Evolutionary conservation across 768 basidiomycete species (phyloP).

Genomic region (Asterophora lycoperdoides): DNA sequence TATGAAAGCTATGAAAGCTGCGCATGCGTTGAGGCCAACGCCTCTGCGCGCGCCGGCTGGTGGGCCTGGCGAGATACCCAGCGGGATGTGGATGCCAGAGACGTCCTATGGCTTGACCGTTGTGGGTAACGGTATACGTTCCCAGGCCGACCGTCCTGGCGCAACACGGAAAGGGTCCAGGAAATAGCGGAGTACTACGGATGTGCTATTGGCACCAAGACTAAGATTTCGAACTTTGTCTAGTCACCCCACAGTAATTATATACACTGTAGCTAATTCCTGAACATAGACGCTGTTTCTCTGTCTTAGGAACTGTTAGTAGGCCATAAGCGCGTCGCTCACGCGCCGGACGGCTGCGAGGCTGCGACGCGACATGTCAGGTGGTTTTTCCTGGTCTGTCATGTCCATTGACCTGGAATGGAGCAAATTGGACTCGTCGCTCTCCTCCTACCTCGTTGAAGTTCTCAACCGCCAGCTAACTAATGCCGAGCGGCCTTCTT

Average conservation of each 20-base stretch:
- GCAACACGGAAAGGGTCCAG: no score
- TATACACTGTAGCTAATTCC: background rate
- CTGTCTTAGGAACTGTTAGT: no score
- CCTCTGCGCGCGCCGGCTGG: background rate
- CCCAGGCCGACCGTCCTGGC: background rate
- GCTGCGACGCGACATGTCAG: background rate
- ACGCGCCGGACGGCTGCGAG: no score
- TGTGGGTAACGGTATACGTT: no score
- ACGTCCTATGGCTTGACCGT: no score
- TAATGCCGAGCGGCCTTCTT: slow-evolving; percentile 75
- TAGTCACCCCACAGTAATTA: background rate
- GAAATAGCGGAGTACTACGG: background rate
- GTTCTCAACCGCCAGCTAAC: slow-evolving; percentile 78
- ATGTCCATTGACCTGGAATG: slow-evolving; percentile 99
- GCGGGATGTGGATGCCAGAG: no score
- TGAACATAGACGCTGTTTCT: background rate
- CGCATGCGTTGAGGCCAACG: no score
- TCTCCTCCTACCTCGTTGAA: slow-evolving; percentile 65
- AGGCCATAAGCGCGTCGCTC: no score
- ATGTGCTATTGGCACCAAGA: background rate
- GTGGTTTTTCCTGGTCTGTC: slow-evolving; percentile 3
- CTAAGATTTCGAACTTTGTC: background rate
- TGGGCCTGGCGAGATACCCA: no score
- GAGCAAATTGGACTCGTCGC: slow-evolving; percentile 70
- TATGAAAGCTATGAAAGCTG: background rate